Evolutionary conservation across 2,329 filamentous ascomycete genomes (phyloP).

Genomic region (Cladosporium austrohemisphaericum): DNA sequence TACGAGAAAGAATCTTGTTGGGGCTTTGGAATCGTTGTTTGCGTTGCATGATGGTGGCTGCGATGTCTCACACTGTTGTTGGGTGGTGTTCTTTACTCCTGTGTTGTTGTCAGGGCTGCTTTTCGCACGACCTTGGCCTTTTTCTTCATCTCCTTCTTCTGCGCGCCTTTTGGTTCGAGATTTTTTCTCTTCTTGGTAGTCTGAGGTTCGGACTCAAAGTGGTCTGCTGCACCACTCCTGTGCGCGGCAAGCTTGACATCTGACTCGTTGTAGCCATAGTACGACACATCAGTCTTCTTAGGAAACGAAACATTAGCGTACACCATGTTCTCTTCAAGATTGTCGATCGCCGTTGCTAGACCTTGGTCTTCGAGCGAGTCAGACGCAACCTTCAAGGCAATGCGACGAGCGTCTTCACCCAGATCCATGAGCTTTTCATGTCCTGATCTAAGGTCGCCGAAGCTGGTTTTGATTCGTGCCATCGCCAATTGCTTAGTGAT

Average conservation of each 20-base stretch:
- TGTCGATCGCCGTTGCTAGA: background rate
- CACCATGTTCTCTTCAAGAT: background rate
- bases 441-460: background rate
- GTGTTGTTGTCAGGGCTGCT: too few relatives aligned
- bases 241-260: background rate
- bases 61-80: too few relatives aligned
- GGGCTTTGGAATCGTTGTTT: too few relatives aligned
- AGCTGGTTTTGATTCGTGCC: conserved; percentile 1
- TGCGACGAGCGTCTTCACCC: background rate
- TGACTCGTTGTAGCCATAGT: conserved; percentile 5
- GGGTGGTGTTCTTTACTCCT: too few relatives aligned
- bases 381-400: background rate
- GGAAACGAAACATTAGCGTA: background rate
- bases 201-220: too few relatives aligned
- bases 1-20: too few relatives aligned
- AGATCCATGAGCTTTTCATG: background rate
- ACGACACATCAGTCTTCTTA: background rate
- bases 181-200: background rate
- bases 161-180: background rate
- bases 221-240: background rate
- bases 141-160: too few relatives aligned
- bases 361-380: background rate
- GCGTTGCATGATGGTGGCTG: too few relatives aligned
- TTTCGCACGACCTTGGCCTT: too few relatives aligned
- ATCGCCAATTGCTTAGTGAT: background rate